Evolutionary conservation across 305 asterid genomes (phyloP).

Genomic region (Solanum hybrid): DNA sequence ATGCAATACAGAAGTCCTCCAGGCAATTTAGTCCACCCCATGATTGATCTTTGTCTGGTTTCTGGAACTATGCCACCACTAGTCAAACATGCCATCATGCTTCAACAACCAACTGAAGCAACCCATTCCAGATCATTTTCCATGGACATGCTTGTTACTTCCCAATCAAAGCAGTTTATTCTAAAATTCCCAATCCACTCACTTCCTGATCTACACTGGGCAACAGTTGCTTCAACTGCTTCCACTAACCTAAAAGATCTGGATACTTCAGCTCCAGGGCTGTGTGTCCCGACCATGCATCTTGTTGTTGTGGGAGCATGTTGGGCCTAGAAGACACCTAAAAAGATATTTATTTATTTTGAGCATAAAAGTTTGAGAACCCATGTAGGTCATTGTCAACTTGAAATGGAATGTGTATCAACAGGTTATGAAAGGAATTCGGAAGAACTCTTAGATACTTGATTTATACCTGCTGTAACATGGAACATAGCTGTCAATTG

Average conservation of each 20-base stretch:
- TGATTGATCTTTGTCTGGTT: neutral
- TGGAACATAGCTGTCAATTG: neutral
- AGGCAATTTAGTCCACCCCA: neutral
- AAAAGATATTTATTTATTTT: neutral
- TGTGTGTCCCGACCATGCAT: neutral
- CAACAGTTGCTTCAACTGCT: neutral
- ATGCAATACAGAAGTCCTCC: constrained; percentile 1
- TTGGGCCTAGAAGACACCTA: neutral
- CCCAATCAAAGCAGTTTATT: neutral
- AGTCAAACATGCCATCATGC: neutral
- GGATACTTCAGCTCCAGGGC: neutral
- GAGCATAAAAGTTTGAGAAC: neutral
- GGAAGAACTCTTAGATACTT: neutral
- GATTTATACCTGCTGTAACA: neutral
- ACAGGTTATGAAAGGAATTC: neutral
- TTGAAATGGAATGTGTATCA: neutral
- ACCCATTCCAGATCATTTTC: neutral
- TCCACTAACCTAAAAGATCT: neutral
- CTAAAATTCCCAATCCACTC: neutral
- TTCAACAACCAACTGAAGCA: neutral
- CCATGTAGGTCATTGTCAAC: neutral
- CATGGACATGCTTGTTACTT: neutral
- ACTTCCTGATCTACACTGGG: neutral
- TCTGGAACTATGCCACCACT: neutral
- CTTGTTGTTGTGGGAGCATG: neutral